Conservation (phyloP, 2,329 filamentous ascomycete genomes). For the Diaporthe citri region DNA sequence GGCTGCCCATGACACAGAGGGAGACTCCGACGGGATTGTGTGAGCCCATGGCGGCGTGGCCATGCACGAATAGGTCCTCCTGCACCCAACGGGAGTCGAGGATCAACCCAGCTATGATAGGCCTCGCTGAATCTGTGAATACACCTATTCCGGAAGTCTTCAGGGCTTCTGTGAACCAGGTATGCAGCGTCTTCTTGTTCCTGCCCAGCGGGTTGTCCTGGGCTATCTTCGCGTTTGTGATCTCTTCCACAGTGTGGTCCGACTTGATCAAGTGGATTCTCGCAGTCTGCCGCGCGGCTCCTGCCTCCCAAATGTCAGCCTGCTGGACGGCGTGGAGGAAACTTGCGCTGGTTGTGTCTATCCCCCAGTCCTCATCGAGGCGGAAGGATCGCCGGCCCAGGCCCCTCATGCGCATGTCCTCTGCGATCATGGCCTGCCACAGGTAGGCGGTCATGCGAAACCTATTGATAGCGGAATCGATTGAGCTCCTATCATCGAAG, state of each 20-base stretch:
- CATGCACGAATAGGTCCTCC: neutral
- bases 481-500: neutral
- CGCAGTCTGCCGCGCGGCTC: neutral
- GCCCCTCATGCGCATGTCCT: neutral
- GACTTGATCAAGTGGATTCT: neutral
- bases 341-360: neutral
- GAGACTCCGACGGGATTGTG: neutral
- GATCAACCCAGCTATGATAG: neutral
- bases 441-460: conserved; percentile 1
- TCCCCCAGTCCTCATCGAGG: neutral
- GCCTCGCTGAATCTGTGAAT: neutral
- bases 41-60: neutral
- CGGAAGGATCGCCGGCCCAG: neutral
- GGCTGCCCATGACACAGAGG: neutral
- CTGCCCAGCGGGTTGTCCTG: neutral
- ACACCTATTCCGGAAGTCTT: neutral
- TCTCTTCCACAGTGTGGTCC: neutral
- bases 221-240: neutral
- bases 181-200: neutral
- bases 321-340: neutral
- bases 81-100: neutral
- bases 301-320: neutral
- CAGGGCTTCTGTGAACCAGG: neutral
- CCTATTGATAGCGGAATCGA: neutral
- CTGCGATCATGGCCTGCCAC: conserved; percentile 5